These are phyloP conservation scores for Thoreauomyces humboldtii DNA, from an alignment of 192 early-diverging fungal genomes.

Conservation along the genomic window DNA sequence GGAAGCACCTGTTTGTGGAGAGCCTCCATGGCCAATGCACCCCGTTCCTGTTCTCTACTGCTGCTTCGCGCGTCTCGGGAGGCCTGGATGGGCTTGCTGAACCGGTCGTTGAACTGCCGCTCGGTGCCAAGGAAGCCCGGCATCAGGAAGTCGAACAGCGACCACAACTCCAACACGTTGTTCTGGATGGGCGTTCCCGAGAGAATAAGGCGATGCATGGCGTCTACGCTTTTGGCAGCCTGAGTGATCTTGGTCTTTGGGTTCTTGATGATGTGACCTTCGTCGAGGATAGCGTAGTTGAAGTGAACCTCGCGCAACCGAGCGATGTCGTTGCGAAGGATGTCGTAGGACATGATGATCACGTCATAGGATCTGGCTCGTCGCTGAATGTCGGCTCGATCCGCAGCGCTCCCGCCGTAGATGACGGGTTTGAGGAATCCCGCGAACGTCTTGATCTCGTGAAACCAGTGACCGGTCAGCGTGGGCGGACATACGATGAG, in stretches of 20 bases:
- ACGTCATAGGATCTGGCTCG: slow-evolving; percentile 70
- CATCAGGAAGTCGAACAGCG: slow-evolving; percentile 98
- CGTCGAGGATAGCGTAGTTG: slow-evolving; percentile 97
- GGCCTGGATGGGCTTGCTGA: slow-evolving; percentile 86
- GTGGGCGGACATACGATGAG: slow-evolving; percentile 96
- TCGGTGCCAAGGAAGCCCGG: slow-evolving; percentile 96
- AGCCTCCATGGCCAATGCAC: slow-evolving; percentile 85
- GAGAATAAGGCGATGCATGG: slow-evolving; percentile 87
- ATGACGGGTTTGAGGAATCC: slow-evolving; percentile 73
- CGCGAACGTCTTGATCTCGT: slow-evolving; percentile 85
- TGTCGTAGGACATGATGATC: slow-evolving; percentile 93
- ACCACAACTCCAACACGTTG: slow-evolving; percentile 97
- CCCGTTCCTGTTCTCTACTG: slow-evolving; percentile 55
- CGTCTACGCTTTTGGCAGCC: slow-evolving; percentile 81
- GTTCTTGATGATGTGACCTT: slow-evolving; percentile 98
- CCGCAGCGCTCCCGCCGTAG: slow-evolving; percentile 80
- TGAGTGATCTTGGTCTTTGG: slow-evolving; percentile 90
- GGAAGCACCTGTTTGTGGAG: slow-evolving; percentile 96
- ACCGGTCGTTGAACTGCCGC: slow-evolving; percentile 90
- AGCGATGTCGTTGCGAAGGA: slow-evolving; percentile 93
- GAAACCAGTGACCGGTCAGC: slow-evolving; percentile 92
- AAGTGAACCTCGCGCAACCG: slow-evolving; percentile 66
- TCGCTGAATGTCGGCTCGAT: slow-evolving; percentile 61
- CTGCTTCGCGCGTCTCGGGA: slow-evolving; percentile 83
- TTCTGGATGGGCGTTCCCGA: slow-evolving; percentile 99